Conservation (phyloP, 2,329 filamentous ascomycete species). For the Calonectria fujianensis region DNA sequence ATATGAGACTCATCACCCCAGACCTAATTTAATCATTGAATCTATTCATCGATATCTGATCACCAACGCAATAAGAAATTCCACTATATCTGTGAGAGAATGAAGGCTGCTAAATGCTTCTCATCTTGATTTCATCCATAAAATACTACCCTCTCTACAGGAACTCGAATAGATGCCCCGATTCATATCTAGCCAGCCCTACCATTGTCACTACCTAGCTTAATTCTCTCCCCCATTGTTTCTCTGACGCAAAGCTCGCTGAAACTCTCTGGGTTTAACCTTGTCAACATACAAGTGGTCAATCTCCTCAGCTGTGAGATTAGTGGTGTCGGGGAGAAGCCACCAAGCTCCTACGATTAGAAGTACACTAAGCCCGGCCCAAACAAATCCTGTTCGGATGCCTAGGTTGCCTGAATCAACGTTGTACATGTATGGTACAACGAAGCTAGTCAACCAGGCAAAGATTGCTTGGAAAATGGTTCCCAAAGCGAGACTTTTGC, state of each 20-base stretch:
- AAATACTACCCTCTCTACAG: background rate
- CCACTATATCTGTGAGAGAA: background rate
- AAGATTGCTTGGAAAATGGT: constrained; percentile 30
- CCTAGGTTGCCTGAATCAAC: constrained; percentile 36
- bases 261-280: constrained; percentile 35
- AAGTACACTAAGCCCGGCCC: constrained; percentile 31
- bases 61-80: background rate
- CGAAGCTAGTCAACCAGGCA: constrained; percentile 34
- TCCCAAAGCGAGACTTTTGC: constrained; percentile 32
- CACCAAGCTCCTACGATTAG: constrained; percentile 29
- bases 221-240: background rate
- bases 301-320: constrained; percentile 38
- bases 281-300: constrained; percentile 30
- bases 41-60: background rate
- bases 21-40: background rate
- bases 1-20: background rate
- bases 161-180: background rate
- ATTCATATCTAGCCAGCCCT: background rate
- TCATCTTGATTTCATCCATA: background rate
- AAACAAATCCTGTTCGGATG: constrained; percentile 35
- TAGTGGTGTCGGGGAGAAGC: constrained; percentile 32
- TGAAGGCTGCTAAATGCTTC: background rate
- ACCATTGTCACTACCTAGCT: too few relatives aligned
- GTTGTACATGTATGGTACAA: constrained; percentile 38
- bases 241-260: constrained; percentile 24